Evolutionary conservation across 1,284 basidiomycete genomes (phyloP), one percentile per base, ranked within the genome.

Genomic region (Cryptococcus sp.): DNA sequence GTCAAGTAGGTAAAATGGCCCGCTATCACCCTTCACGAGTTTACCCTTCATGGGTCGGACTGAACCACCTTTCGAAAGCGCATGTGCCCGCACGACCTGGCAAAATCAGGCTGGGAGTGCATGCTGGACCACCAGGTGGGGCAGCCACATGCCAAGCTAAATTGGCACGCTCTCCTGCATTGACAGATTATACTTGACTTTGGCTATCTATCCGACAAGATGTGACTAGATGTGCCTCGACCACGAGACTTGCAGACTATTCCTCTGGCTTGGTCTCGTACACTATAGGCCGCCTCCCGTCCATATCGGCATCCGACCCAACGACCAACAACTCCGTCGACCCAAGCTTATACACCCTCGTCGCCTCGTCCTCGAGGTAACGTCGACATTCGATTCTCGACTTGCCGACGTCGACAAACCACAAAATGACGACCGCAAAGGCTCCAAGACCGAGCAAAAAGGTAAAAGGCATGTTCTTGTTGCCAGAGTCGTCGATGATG

Each of bases 381-480:
- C 54, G 50, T 22, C 63, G 51, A 50, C 72, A 72, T 46, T 74
- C 70, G 12, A 57, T 34, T 47, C 66, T 51, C 21, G 60, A 63
- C 60, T 81, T 83, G 53, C 77, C 74, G 1, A 87, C 77, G 66
- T 88, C 82, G 18, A 88, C 82, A 12, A 75, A 79, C 60, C 85
- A 82, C 78, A 86, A 85, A 50, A 88, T 85, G 5, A 82, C 77
- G 34, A 86, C 37, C 39, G 85, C 83, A 23, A 75, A 71, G 2
- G 75, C 63, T 55, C 85, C 86, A 6, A 88, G 71, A 28, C 81
- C 82, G 55, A 90, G 86, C 9, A 90, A 74, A 75, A 90, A 89
- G 3, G 86, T 85, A 68, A 89, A 87, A 1, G 87, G 87, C 66
- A 80, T 79, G 81, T 86, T 88, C 64, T 84, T 87, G 68, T 82